Percentiles rank a stretch among this genome's conserved stretches.
Evolutionary conservation across 108 stramenopile species (phyloP).

Genomic region (Cyclotella baltica): DNA sequence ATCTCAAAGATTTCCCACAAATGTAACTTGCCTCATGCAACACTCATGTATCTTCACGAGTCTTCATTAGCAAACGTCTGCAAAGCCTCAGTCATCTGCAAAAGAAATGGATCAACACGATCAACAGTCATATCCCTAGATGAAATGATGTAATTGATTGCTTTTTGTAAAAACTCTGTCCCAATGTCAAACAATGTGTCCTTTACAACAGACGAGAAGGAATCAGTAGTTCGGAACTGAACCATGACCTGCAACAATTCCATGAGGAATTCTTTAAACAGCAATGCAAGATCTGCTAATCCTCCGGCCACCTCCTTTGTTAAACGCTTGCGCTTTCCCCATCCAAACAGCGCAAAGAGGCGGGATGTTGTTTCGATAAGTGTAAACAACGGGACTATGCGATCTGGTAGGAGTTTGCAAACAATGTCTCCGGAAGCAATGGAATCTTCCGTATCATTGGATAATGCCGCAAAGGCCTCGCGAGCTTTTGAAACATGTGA

Average conservation of each 20-base stretch:
- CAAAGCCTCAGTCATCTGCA: constrained; percentile 32
- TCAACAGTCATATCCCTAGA: constrained; percentile 41
- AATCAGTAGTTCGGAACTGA: constrained; percentile 23
- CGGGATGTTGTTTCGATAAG: constrained; percentile 64
- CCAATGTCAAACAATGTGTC: constrained; percentile 13
- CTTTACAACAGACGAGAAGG: constrained; percentile 10
- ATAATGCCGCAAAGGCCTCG: not conserved
- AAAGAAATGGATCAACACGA: constrained; percentile 52
- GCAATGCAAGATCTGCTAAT: constrained; percentile 56
- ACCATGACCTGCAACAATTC: constrained; percentile 49
- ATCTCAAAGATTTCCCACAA: no score
- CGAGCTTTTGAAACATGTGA: constrained; percentile 15
- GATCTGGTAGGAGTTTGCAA: constrained; percentile 66
- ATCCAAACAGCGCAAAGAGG: constrained; percentile 67
- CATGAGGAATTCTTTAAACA: constrained; percentile 50
- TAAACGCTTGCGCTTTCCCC: constrained; percentile 77
- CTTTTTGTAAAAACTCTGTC: constrained; percentile 25
- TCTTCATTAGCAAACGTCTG: not conserved
- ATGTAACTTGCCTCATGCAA: no score
- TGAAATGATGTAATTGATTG: constrained; percentile 18
- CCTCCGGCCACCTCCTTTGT: constrained; percentile 67
- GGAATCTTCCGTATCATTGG: not conserved
- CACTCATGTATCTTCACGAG: no score
- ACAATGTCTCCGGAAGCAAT: constrained; percentile 18
- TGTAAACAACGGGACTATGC: constrained; percentile 69